Evolutionary conservation across 768 basidiomycete genomes (phyloP).

Genomic region (Hemileccinum rubropunctum): DNA sequence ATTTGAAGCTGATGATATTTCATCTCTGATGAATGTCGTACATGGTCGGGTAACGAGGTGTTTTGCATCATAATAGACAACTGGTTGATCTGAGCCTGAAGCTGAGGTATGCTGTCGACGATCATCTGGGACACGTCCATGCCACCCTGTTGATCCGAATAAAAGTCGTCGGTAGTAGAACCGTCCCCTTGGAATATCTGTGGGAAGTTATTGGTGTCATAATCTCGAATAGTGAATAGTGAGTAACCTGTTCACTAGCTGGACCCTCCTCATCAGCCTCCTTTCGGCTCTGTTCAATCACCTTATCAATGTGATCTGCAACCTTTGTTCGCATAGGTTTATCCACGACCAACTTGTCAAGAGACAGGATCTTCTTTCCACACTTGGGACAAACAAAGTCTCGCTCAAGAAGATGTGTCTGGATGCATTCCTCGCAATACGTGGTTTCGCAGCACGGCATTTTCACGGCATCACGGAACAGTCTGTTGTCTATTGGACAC

Average conservation of each 20-base stretch:
- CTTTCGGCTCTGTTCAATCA: slow-evolving; percentile 73
- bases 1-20: slow-evolving; percentile 80
- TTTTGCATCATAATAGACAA: slow-evolving; percentile 79
- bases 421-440: slow-evolving; percentile 98
- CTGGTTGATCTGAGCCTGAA: slow-evolving; percentile 85
- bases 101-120: slow-evolving; percentile 71
- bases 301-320: slow-evolving; percentile 76
- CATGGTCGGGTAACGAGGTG: slow-evolving; percentile 63
- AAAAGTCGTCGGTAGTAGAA: slow-evolving; percentile 60
- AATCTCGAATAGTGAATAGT: background rate
- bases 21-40: slow-evolving; percentile 78
- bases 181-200: slow-evolving; percentile 27
- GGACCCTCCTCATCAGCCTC: slow-evolving; percentile 50
- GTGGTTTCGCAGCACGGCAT: slow-evolving; percentile 90
- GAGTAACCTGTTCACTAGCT: slow-evolving; percentile 37
- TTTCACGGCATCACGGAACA: slow-evolving; percentile 91
- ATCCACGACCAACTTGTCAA: slow-evolving; percentile 85
- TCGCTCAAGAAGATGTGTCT: slow-evolving; percentile 89
- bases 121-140: slow-evolving; percentile 72
- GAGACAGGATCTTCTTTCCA: slow-evolving; percentile 78
- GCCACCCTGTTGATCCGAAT: slow-evolving; percentile 68
- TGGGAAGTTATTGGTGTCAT: slow-evolving; percentile 2
- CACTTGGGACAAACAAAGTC: slow-evolving; percentile 95
- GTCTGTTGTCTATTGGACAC: slow-evolving; percentile 90
- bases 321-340: slow-evolving; percentile 77